phyloP scores from a whole-genome alignment of 225 moss, liverwort and hornwort genomes.

The Asterella californica region DNA sequence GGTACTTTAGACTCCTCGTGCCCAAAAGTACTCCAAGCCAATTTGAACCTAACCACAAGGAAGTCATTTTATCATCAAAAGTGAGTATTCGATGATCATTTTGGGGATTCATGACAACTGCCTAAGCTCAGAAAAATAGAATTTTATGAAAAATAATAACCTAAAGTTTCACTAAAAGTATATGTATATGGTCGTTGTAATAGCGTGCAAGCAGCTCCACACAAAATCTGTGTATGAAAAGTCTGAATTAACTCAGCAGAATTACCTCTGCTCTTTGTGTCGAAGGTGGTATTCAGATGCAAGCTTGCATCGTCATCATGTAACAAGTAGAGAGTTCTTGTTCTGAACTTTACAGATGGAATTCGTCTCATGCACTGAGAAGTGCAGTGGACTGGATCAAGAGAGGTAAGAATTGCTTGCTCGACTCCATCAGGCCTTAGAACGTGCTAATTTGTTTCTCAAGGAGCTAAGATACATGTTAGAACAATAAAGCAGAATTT shows the following conservation, averaged over 20 bases:
- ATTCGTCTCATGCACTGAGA: constrained; percentile 55
- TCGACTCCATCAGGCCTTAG: constrained; percentile 69
- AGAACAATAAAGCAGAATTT: background rate
- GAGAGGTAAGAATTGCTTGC: constrained; percentile 58
- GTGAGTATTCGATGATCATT: too few species aligned
- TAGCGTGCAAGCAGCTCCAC: background rate
- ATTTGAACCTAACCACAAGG: too few species aligned
- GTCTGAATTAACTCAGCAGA: background rate
- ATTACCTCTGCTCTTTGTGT: background rate
- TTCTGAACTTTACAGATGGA: constrained; percentile 46
- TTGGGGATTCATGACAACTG: too few species aligned
- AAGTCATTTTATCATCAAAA: too few species aligned
- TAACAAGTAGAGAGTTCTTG: background rate
- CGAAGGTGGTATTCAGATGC: background rate
- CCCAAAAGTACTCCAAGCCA: too few species aligned
- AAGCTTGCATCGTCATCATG: background rate
- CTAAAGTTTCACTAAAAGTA: too few species aligned
- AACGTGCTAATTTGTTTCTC: constrained; percentile 74
- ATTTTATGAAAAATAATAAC: too few species aligned
- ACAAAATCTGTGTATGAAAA: too few species aligned
- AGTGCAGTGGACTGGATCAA: constrained; percentile 54
- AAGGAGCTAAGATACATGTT: constrained; percentile 56
- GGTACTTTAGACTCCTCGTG: too few species aligned
- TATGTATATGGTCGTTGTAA: background rate
- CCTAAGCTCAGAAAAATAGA: too few species aligned